Base-by-base conservation (phyloP, 192 early-diverging fungal genomes). In the Thamnidium elegans region DNA sequence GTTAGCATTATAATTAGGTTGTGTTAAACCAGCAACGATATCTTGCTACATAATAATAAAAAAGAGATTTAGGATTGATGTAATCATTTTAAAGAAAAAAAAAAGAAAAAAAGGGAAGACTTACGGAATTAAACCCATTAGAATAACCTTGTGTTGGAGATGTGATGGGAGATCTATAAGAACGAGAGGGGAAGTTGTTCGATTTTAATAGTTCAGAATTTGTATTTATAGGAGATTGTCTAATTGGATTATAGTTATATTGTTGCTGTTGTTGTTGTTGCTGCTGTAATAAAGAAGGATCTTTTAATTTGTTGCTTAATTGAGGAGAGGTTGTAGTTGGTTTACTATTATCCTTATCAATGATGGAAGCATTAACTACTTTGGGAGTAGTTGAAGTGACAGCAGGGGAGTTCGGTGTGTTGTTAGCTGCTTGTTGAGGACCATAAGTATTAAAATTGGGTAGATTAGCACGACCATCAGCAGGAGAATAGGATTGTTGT, bases 71-170 rank as follows among this genome's bases (percentile, higher is more conserved):
- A 15, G 17, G 14, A 17, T 55, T 55, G 34, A 31, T 55, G 26
- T 14, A n/a, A 26, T 26, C 26, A 26, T 26, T 13, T 39, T 30
- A 32, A 10, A 53, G 0, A 53, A 13, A 32, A 15, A 54, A 42
- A 58, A 10, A 11, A 23, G 10, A 52, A 52, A 52, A 52, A 59
- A 43, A 59, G 13, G 14, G 14, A 13, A 20, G 10, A 23, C 23
- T 59, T 59, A 59, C 58, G 32, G 58, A 59, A 59, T 59, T 59
- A n/a, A 59, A 59, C 7, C 58, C 58, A 21, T 13, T 59, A 13
- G 42, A 45, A 59, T 59, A 59, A 15, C 13, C 14, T 59, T 59
- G 55, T 21, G 43, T 30, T 43, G 58, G 21, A 45, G 20, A 23
- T 0, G 43, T 10, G 39, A 44, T 11, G 43, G 11, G 21, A 13